Evolutionary conservation across 225 moss, liverwort and hornwort species (phyloP), one percentile per base, ranked within the genome.

Genomic region (Rhytidiadelphus loreus): DNA sequence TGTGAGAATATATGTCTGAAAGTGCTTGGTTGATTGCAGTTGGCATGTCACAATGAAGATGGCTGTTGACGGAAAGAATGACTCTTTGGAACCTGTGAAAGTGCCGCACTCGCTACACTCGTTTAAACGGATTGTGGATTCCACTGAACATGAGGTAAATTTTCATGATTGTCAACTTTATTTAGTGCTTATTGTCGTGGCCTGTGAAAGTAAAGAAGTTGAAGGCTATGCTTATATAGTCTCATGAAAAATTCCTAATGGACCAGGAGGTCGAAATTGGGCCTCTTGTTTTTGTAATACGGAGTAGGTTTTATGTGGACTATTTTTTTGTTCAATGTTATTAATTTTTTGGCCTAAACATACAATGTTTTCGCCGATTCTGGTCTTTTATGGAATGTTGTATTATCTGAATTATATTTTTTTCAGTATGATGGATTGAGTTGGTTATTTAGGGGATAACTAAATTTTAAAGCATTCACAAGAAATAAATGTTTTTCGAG

Each of bases 21-120:
- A 69, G 16, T 37, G 66, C 61, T 81, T 65, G 52, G 71, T 82
- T 68, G 82, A 70, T 85, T 80, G 93, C 92, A 98, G 98, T 88
- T 98, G 96, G 96, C 95, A 97, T 82, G 92, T 98, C 44, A 91
- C 95, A 26, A 93, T 97, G 90, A 95, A 93, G 86, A 95, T 98
- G 98, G 93, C 94, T 61, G 83, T 94, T 46, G 87, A 93, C 7
- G 87, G 93, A 59, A 90, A 90, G 57, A 93, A 69, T 62, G 92
- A 92, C 37, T 69, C 92, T 84, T 23, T 93, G 85, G 93, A 93
- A 77, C 80, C 97, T 48, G 85, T 94, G 88, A 92, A 92, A 90
- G 83, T 91, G 20, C 92, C 66, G 52, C 93, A 93, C 84, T 90
- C 90, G 32, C 83, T 97, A 35, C 89, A 93, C 88, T 94, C 97